Percentiles rank a stretch among this genome's conserved stretches.
These are phyloP conservation scores for Populus trichocarpa DNA, from an alignment of 441 rosid genomes.

Conservation along the genomic window DNA sequence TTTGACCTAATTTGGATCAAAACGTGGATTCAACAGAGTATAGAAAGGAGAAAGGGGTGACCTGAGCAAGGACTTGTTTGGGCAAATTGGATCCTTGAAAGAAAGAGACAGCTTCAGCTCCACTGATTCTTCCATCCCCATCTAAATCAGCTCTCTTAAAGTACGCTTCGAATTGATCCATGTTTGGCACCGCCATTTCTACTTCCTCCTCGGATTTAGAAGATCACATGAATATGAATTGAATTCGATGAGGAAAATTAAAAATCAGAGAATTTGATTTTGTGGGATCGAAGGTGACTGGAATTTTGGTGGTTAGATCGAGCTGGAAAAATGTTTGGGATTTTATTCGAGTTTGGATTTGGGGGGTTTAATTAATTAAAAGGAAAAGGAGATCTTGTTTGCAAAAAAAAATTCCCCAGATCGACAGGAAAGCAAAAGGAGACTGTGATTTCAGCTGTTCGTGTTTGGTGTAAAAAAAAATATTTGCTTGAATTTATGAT, in stretches of 20 bases:
- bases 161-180: conserved; percentile 86
- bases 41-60: conserved; percentile 12
- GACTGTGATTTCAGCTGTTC: not conserved
- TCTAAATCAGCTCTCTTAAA: conserved; percentile 95
- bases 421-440: not conserved
- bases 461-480: not conserved
- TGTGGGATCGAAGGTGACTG: not conserved
- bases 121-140: conserved; percentile 93
- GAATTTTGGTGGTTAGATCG: not conserved
- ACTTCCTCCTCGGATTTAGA: not conserved
- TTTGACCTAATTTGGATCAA: not conserved
- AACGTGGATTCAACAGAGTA: not conserved
- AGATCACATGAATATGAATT: not conserved
- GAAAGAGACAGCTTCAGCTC: conserved; percentile 88
- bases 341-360: not conserved
- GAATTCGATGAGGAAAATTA: not conserved
- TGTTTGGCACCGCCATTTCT: not conserved
- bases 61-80: conserved; percentile 92
- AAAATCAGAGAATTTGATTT: not conserved
- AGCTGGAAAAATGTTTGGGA: not conserved
- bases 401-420: no score
- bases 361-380: no score
- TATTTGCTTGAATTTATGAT: not conserved
- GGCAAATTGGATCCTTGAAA: conserved; percentile 90
- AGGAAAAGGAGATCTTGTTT: no score